Base-by-base conservation (phyloP, 2,329 filamentous ascomycete species). In the Emmonsiellopsis sp. region DNA sequence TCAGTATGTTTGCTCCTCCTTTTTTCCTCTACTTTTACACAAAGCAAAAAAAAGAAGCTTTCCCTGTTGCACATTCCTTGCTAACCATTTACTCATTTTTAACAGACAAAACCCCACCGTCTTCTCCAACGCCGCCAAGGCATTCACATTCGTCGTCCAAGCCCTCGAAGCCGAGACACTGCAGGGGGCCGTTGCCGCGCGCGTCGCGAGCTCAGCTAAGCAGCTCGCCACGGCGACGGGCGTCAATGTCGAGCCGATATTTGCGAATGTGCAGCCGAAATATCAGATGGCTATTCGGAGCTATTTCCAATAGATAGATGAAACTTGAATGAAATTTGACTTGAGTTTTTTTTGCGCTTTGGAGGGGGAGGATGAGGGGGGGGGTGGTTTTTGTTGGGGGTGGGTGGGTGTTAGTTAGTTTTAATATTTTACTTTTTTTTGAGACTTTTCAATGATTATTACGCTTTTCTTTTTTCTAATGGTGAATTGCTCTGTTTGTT, bases 151-250 rank as follows among this genome's bases (percentile, higher is more conserved):
- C 63, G 87, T 97, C 53, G 89, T 85, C 30, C 86, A 94, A 69
- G 92, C 91, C 16, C 82, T 98, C 11, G 92, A 96, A 66, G 86
- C 89, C 5, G 89, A 95, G 66, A 92, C 91, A 15, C 77, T 98
- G 41, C 87, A 91, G 65, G 91, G 91, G 16, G 83, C 90, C 65
- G 90, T 87, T 16, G 89, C 88, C 30, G 81, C 77, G 57, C 83
- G 86, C 57, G 86, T 95, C 54, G 87, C 89, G 34, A 77, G 77
- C 44, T 84, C 89, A 2, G 87, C 87, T 37, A 95, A 95, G 74
- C 75, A 81, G 51, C 78, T 98, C 50, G 80, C 95, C 41, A 79
- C 83, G 56, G 80, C 81, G 32, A 85, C 89, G 5, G 84, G 83
- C 51, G 76, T 93, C 46, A 87, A 95, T 63, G 83, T 87, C 2